These are phyloP conservation scores for Anisogramma anomala DNA, from an alignment of 2,329 filamentous ascomycete genomes.

Conservation along the genomic window DNA sequence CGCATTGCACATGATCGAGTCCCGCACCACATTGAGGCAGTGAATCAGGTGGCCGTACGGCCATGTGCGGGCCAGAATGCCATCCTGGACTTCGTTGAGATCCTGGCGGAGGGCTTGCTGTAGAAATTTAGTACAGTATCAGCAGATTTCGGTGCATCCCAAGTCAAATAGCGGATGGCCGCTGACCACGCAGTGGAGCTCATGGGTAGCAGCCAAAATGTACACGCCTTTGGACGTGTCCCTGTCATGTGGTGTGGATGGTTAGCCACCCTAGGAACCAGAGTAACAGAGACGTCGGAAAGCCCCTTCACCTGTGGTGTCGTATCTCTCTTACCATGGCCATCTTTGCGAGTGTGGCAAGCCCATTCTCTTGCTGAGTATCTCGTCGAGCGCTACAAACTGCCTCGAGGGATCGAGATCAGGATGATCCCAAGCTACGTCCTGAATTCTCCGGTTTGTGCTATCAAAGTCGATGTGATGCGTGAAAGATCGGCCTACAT, in stretches of 20 bases:
- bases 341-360: slow-evolving; percentile 15
- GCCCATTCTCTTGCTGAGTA: slow-evolving; percentile 7
- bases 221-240: slow-evolving; percentile 14
- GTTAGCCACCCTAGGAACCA: too few relatives aligned
- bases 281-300: too few relatives aligned
- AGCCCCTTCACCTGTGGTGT: too few relatives aligned
- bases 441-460: slow-evolving; percentile 12
- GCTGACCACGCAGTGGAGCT: slow-evolving; percentile 16
- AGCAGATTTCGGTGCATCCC: neutral
- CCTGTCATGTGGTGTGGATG: too few relatives aligned
- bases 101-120: slow-evolving; percentile 10
- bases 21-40: slow-evolving; percentile 15
- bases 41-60: slow-evolving; percentile 14
- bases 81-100: slow-evolving; percentile 13
- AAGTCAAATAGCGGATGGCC: neutral
- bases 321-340: too few relatives aligned
- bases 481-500: slow-evolving; percentile 8
- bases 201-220: slow-evolving; percentile 14
- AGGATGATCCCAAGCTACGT: slow-evolving; percentile 10
- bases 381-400: slow-evolving; percentile 14
- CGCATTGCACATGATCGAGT: slow-evolving; percentile 14
- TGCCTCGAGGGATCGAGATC: slow-evolving; percentile 14
- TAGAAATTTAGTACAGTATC: neutral
- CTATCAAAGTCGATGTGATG: slow-evolving; percentile 9
- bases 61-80: slow-evolving; percentile 11